Evolutionary conservation across 805 yeast species (phyloP), one percentile per base, ranked within the genome.

Genomic region (Candida pini): DNA sequence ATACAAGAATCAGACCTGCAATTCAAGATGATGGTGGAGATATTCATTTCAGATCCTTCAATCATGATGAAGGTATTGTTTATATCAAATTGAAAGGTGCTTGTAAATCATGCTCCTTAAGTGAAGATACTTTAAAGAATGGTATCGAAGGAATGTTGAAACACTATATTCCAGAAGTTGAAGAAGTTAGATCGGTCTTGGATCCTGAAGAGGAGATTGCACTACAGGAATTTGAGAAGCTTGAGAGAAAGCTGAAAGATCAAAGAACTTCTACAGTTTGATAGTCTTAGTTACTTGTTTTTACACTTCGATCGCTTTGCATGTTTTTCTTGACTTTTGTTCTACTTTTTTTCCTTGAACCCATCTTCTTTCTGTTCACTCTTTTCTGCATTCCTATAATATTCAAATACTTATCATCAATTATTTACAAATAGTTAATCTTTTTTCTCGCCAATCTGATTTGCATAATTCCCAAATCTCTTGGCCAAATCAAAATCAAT

Each of bases 1-100:
- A 76, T 53, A 79, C 87, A 2, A 67, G 83, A 50, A 79, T 79
- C 31, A 69, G 82, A 53, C 87, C 87, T 2, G 85, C 86, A 0
- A 68, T 79, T 41, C 84, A 78, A 52, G 87, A 79, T 40, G 87
- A 79, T 49, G 87, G 87, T 30, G 87, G 87, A 4, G 87, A 79
- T 49, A 71, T 79, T 29, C 84, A 78, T 47, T 79, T 78, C 57
- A 76, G 80, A 22, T 63, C 64, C 2, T 78, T 79, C 49, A 78
- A 75, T 41, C 53, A 50, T n/a, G 69, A 68, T 6, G 51, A 63
- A 3, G 87, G 87, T 7, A 66, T 71, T 1, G 85, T 78, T 1
- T 68, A 62, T 36, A 64, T 79, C 47, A 71, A 71, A 53, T 63
- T 79, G 34, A 71, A 71, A 53, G 87, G 87, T 21, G 86, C 86